Percentiles rank a stretch among this genome's conserved stretches.
Conservation (phyloP, 805 yeast species). For the Ogataea nakhonphanomensis region DNA sequence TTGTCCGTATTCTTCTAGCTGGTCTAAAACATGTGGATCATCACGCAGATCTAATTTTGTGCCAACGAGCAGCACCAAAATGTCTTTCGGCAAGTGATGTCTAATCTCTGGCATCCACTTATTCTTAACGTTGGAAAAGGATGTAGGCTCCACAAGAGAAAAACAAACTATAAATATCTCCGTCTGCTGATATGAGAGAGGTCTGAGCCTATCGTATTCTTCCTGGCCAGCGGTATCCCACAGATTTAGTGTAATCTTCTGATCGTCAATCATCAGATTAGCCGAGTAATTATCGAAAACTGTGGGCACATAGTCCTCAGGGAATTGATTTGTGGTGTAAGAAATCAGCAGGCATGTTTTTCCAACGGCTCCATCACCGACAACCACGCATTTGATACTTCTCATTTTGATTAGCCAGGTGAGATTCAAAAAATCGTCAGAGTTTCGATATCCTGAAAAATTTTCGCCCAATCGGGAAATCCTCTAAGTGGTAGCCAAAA, state of each 20-base stretch:
- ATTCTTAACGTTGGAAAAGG: slow-evolving; percentile 74
- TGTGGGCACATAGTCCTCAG: slow-evolving; percentile 91
- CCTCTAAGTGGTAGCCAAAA: background rate
- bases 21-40: slow-evolving; percentile 70
- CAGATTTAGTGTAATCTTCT: slow-evolving; percentile 77
- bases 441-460: background rate
- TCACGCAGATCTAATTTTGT: slow-evolving; percentile 87
- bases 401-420: slow-evolving; percentile 10
- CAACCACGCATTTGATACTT: slow-evolving; percentile 81
- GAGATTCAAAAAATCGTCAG: background rate
- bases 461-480: slow-evolving; percentile 11
- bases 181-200: slow-evolving; percentile 88
- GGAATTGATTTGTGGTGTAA: slow-evolving; percentile 89
- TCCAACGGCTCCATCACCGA: slow-evolving; percentile 96
- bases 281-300: slow-evolving; percentile 92
- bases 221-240: slow-evolving; percentile 98
- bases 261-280: slow-evolving; percentile 76
- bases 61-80: slow-evolving; percentile 72
- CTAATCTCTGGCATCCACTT: slow-evolving; percentile 86
- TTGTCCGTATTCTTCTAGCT: slow-evolving; percentile 57
- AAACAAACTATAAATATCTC: slow-evolving; percentile 85
- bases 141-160: slow-evolving; percentile 75
- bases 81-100: slow-evolving; percentile 75
- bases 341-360: slow-evolving; percentile 85
- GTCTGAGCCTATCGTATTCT: slow-evolving; percentile 86